Conservation (phyloP, 83 land plant species). For the Thuja plicata region DNA sequence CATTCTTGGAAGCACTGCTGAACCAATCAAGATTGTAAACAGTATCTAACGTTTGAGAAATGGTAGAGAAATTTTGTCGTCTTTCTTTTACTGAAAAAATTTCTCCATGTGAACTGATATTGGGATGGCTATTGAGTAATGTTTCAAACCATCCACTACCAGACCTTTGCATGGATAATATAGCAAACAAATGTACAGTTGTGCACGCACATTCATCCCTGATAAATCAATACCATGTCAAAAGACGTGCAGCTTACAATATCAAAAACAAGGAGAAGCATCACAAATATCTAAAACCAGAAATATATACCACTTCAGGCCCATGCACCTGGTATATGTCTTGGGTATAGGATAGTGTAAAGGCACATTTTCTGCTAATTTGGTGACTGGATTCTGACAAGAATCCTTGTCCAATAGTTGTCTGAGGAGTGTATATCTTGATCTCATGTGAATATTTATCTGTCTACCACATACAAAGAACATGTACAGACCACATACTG, state of each 20-base stretch:
- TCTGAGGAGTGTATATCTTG: constrained; percentile 14
- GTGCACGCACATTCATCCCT: constrained; percentile 72
- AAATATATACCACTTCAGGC: not conserved
- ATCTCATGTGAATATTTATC: constrained; percentile 14
- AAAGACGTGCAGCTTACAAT: constrained; percentile 12
- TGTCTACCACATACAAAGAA: constrained; percentile 53
- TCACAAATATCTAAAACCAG: too few relatives aligned
- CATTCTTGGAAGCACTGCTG: constrained; percentile 72
- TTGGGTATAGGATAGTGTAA: constrained; percentile 58
- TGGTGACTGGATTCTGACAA: constrained; percentile 23
- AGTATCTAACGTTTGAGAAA: constrained; percentile 52
- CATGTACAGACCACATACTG: constrained; percentile 48
- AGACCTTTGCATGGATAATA: constrained; percentile 75
- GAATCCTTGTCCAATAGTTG: constrained; percentile 21
- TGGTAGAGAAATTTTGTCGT: constrained; percentile 55
- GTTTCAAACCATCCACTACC: constrained; percentile 89
- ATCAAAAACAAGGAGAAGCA: not conserved
- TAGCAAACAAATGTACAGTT: constrained; percentile 67
- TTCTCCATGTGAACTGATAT: constrained; percentile 80
- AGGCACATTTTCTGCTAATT: constrained; percentile 40
- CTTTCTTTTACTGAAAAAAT: constrained; percentile 68
- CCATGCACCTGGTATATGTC: constrained; percentile 44
- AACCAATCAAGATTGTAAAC: constrained; percentile 70
- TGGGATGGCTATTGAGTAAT: constrained; percentile 66
- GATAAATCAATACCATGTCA: constrained; percentile 7